A percentile compares a stretch with the other conserved stretches of the same genome.
Evolutionary conservation across 31 red algal genomes (phyloP).

Genomic region (Asparagopsis taxiformis): DNA sequence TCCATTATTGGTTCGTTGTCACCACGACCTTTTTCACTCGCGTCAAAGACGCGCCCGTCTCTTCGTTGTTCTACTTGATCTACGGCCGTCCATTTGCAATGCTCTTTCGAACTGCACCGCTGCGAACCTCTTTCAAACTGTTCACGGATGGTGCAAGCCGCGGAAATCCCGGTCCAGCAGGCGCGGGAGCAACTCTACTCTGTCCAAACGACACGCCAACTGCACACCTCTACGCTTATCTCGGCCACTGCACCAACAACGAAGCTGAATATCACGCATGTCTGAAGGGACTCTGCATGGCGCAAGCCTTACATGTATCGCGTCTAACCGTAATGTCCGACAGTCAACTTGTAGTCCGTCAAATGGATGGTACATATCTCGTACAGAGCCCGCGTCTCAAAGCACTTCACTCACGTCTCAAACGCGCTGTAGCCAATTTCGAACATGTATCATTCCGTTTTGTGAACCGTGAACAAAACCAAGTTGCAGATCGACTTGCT

Average conservation of each 20-base stretch:
- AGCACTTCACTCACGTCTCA: neutral
- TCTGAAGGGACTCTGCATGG: slow-evolving; percentile 1
- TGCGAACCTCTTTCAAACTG: neutral
- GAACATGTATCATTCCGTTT: neutral
- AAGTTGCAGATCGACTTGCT: slow-evolving; percentile 4
- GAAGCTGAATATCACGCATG: slow-evolving; percentile 13
- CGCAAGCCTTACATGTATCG: neutral
- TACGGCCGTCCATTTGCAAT: no score
- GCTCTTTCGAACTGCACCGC: no score
- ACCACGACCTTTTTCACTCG: no score
- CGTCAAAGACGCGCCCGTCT: no score
- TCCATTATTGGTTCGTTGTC: no score
- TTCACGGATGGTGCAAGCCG: slow-evolving; percentile 10
- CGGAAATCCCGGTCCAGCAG: slow-evolving; percentile 4
- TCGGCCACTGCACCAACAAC: slow-evolving; percentile 3
- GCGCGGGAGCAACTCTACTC: neutral
- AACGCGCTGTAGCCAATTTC: neutral
- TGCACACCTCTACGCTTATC: neutral
- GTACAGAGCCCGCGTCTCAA: neutral
- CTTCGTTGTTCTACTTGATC: no score
- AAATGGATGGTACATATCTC: neutral
- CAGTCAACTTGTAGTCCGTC: slow-evolving; percentile 1
- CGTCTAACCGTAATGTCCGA: slow-evolving; percentile 2
- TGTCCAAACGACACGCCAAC: neutral
- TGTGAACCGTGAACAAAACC: neutral